Evolutionary conservation across 768 basidiomycete species (phyloP).

Genomic region (Tephrocybe sp.): DNA sequence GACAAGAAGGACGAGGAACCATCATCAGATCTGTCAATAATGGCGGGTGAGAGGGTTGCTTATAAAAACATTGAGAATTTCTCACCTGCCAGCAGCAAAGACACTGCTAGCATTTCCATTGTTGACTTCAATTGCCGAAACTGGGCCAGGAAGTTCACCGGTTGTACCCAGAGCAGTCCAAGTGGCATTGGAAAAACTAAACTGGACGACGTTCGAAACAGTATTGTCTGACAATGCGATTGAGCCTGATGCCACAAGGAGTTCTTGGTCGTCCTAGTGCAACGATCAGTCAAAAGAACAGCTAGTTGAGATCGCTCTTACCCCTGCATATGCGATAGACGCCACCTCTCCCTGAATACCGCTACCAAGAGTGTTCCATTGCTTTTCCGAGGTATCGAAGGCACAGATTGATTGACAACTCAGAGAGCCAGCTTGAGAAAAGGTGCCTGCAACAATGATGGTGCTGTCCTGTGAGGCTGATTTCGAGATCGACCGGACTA

Average conservation of each 20-base stretch:
- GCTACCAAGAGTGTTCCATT: slow-evolving; percentile 79
- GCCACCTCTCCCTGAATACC: slow-evolving; percentile 84
- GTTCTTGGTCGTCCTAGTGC: slow-evolving; percentile 59
- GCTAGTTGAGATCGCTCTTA: slow-evolving; percentile 36
- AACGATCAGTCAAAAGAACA: neutral
- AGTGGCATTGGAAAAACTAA: slow-evolving; percentile 64
- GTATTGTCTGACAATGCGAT: slow-evolving; percentile 67
- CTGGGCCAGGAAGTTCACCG: slow-evolving; percentile 78
- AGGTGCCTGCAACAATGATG: slow-evolving; percentile 87
- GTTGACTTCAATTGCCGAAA: slow-evolving; percentile 87
- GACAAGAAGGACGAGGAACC: slow-evolving; percentile 69
- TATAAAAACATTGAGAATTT: neutral
- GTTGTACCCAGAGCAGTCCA: slow-evolving; percentile 73
- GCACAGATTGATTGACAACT: slow-evolving; percentile 78
- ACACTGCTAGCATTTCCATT: slow-evolving; percentile 77
- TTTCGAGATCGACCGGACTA: slow-evolving; percentile 71
- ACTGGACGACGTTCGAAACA: slow-evolving; percentile 72
- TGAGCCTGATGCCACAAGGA: slow-evolving; percentile 79
- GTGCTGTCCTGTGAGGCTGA: slow-evolving; percentile 58
- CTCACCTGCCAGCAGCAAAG: slow-evolving; percentile 87
- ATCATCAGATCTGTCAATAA: slow-evolving; percentile 46
- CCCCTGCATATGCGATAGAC: slow-evolving; percentile 79
- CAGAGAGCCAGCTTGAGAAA: slow-evolving; percentile 74
- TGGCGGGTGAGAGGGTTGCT: slow-evolving; percentile 2
- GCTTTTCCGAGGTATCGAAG: slow-evolving; percentile 63